phyloP scores from a whole-genome alignment of 192 early-diverging fungal genomes.

The Entomortierella lignicola region DNA sequence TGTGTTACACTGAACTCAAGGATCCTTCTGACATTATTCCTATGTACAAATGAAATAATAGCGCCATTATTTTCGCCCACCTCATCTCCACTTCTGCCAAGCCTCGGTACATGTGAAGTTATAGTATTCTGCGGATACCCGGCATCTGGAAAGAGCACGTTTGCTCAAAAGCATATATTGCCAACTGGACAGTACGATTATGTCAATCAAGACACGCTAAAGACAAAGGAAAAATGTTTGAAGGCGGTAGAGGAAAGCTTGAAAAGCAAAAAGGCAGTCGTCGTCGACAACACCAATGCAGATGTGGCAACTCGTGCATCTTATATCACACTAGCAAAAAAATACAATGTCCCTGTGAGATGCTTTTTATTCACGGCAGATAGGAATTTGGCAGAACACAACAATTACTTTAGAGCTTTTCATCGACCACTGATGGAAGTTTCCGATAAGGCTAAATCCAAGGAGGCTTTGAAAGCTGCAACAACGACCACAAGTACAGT shows the following conservation, averaged over 20 bases:
- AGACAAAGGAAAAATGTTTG: constrained; percentile 82
- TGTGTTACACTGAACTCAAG: background rate
- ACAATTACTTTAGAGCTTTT: constrained; percentile 78
- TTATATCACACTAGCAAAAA: constrained; percentile 75
- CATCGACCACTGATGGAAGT: constrained; percentile 32
- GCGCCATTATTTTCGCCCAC: constrained; percentile 52
- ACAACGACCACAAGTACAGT: background rate
- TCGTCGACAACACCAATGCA: constrained; percentile 91
- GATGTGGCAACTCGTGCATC: constrained; percentile 64
- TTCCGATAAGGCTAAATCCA: background rate
- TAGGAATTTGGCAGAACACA: constrained; percentile 76
- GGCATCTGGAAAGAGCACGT: constrained; percentile 86
- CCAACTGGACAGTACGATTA: constrained; percentile 70
- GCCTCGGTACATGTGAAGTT: constrained; percentile 59
- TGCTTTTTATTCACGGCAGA: constrained; percentile 72
- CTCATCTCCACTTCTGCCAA: constrained; percentile 36
- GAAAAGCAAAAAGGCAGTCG: constrained; percentile 63
- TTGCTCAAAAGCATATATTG: constrained; percentile 71
- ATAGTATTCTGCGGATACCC: constrained; percentile 86
- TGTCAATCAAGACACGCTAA: constrained; percentile 86
- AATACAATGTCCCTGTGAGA: constrained; percentile 64
- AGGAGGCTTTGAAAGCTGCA: background rate
- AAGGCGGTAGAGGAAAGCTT: constrained; percentile 65
- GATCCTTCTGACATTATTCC: background rate
- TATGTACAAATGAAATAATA: background rate